Percentiles rank a stretch among this genome's conserved stretches.
Conservation (phyloP, 2,329 filamentous ascomycete genomes). For the Pseudocercospora pini-densiflorae region DNA sequence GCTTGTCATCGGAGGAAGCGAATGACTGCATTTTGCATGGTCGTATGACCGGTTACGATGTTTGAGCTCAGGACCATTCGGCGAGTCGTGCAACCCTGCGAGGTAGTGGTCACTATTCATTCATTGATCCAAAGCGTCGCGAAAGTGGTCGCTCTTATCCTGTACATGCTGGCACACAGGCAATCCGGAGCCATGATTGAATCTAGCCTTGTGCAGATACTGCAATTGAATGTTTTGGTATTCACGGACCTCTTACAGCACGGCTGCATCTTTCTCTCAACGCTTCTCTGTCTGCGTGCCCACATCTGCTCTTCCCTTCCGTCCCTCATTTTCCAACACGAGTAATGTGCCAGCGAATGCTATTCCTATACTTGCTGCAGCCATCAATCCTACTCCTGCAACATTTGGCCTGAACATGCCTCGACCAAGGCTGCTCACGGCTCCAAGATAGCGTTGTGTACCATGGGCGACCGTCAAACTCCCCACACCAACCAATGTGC, state of each 20-base stretch:
- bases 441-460: conserved; percentile 53
- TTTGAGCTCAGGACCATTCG: no score
- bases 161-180: no score
- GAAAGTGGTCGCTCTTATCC: no score
- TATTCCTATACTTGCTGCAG: conserved; percentile 37
- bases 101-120: not conserved
- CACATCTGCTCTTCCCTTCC: conserved; percentile 10
- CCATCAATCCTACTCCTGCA: conserved; percentile 35
- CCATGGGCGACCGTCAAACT: conserved; percentile 54
- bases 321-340: conserved; percentile 36
- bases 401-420: conserved; percentile 49
- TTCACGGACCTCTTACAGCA: not conserved
- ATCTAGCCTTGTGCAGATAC: not conserved
- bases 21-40: not conserved
- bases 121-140: not conserved
- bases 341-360: conserved; percentile 37
- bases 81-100: no score
- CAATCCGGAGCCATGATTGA: not conserved
- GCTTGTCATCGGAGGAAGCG: not conserved
- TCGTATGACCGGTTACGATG: not conserved
- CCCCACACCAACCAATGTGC: conserved; percentile 51
- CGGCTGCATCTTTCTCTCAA: not conserved
- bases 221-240: not conserved
- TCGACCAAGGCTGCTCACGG: conserved; percentile 47
- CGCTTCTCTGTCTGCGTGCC: not conserved